These are phyloP conservation scores for Juncus inflexus DNA, from an alignment of 176 grass and related monocot species.

Conservation along the genomic window DNA sequence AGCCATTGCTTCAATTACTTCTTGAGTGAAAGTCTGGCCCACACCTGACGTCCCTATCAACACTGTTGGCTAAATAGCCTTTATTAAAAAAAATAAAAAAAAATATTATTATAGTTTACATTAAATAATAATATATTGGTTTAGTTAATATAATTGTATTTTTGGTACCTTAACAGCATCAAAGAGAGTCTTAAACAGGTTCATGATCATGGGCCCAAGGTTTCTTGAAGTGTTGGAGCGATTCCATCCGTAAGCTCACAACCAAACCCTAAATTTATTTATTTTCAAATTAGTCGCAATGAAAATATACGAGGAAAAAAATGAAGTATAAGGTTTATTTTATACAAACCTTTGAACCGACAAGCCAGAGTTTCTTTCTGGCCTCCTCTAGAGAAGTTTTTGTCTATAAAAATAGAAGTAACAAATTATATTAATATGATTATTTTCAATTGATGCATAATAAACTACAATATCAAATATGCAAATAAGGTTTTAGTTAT, in stretches of 20 bases:
- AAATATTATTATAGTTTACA: background rate
- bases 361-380: conserved; percentile 92
- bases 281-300: conserved; percentile 23
- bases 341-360: conserved; percentile 80
- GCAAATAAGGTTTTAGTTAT: conserved; percentile 12
- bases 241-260: conserved; percentile 55
- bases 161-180: conserved; percentile 65
- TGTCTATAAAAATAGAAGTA: conserved; percentile 50
- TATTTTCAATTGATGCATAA: too few species aligned
- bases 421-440: background rate
- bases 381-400: conserved; percentile 65
- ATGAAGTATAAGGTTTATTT: too few species aligned
- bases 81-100: conserved; percentile 6
- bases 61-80: too few species aligned
- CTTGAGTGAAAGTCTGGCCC: conserved; percentile 92
- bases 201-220: conserved; percentile 93
- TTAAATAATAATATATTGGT: too few species aligned
- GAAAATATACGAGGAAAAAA: conserved; percentile 26
- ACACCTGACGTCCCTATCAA: conserved; percentile 70
- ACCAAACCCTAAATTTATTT: conserved; percentile 64
- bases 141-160: too few species aligned
- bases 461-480: background rate
- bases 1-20: conserved; percentile 79
- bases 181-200: conserved; percentile 54
- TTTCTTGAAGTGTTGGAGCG: conserved; percentile 98